A percentile compares a stretch with the other conserved stretches of the same genome.
These are phyloP conservation scores for Colletotrichum gloeosporioides DNA, from an alignment of 2,329 filamentous ascomycete species.

Conservation along the genomic window DNA sequence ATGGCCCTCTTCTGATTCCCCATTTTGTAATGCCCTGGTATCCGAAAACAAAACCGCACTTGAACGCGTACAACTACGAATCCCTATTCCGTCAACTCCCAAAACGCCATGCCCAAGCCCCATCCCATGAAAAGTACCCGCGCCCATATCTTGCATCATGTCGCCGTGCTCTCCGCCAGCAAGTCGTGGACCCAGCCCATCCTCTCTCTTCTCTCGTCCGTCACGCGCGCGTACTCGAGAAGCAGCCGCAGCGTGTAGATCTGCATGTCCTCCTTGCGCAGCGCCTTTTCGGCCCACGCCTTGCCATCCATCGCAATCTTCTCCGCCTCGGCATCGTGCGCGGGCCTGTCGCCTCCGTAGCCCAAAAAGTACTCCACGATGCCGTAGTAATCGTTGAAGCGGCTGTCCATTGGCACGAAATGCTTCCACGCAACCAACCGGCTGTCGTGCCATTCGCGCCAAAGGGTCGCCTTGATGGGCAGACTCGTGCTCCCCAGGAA, in stretches of 20 bases:
- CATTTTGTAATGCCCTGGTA: not conserved
- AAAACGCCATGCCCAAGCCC: not conserved
- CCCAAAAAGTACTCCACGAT: slow-evolving; percentile 79
- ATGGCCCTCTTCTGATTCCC: not conserved
- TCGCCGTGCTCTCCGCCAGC: slow-evolving; percentile 20
- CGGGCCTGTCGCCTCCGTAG: slow-evolving; percentile 46
- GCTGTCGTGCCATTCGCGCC: slow-evolving; percentile 81
- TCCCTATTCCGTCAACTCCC: not conserved
- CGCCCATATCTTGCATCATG: not conserved
- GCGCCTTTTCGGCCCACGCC: slow-evolving; percentile 71
- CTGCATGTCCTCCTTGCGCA: slow-evolving; percentile 76
- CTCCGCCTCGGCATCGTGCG: slow-evolving; percentile 64
- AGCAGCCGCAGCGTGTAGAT: slow-evolving; percentile 71
- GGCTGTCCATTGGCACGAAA: slow-evolving; percentile 80
- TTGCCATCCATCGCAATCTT: slow-evolving; percentile 70
- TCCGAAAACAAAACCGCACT: not conserved
- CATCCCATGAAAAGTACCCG: not conserved
- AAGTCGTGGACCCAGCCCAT: slow-evolving; percentile 64
- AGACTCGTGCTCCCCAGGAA: slow-evolving; percentile 74
- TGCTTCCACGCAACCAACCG: slow-evolving; percentile 79
- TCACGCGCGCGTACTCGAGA: slow-evolving; percentile 65
- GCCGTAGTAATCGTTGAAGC: slow-evolving; percentile 73
- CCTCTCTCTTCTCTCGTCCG: slow-evolving; percentile 54
- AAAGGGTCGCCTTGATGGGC: slow-evolving; percentile 80
- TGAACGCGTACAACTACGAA: rapidly evolving